Base-by-base conservation (phyloP, 208 protist species). In the Leishmania arabica region DNA sequence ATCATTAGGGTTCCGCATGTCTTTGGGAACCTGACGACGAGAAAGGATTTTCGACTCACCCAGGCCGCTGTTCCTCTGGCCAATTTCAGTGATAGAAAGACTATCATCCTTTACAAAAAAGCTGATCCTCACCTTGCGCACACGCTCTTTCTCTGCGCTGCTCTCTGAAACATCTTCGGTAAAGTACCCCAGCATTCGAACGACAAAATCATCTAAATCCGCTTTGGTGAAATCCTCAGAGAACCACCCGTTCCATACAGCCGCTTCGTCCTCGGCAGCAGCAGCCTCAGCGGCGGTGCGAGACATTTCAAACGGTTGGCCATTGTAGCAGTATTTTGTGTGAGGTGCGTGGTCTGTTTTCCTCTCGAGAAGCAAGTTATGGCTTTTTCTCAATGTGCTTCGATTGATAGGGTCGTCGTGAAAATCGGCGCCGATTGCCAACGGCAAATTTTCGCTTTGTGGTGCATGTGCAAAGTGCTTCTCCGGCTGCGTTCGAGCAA, bases 341-440 rank as follows among this genome's bases (percentile, higher is more conserved):
- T 95, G 92, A 11, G 95, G 94, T 31, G 92, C 91, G 58, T 93
- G 80, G 65, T 96, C 88, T 6, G 80, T 75, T 81, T 90, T 89
- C 15, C 76, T 62, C 21, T 91, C 86, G 31, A 95, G 83, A 19
- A 91, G 74, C 3, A 97, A 84, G n/a, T 82, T 95, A 86, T 98
- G 95, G 77, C 91, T 92, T 78, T 96, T 98, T 24, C 94, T 86
- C 27, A 91, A 79, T 7, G 92, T 94, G 60, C 89, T 91, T 51
- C 93, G 84, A 70, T 90, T 96, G 71, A 98, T 89, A 2, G 95
- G 95, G 80, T 98, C 95, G 66, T 98, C 95, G 68, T 98, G 94
- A 88, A 98, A 98, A 82, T 97, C 95, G 3, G 88, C 90, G 6
- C 95, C 95, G 40, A 97, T 88, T 7, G 89, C 81, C 54, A 98